Conservation (phyloP, 257 asterid species). For the Buddleja alternifolia region DNA sequence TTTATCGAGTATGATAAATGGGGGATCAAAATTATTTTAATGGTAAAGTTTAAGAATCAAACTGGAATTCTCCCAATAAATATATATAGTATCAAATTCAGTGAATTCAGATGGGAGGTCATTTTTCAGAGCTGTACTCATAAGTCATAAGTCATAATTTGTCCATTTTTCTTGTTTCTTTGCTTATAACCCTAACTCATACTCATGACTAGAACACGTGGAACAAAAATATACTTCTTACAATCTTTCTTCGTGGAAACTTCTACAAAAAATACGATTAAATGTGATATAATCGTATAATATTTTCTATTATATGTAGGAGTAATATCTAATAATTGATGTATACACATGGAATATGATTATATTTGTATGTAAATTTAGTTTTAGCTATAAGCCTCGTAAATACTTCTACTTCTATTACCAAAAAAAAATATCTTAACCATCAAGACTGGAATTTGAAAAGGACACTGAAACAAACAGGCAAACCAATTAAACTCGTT, state of each 20-base stretch:
- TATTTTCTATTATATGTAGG: too few relatives aligned
- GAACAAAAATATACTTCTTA: background rate
- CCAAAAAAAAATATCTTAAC: background rate
- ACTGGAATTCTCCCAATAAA: too few relatives aligned
- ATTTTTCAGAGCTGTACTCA: slow-evolving; percentile 24
- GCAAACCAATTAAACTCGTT: background rate
- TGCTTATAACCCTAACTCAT: slow-evolving; percentile 39
- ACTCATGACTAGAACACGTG: slow-evolving; percentile 29
- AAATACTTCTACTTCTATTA: too few relatives aligned
- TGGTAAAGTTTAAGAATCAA: too few relatives aligned
- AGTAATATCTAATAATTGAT: too few relatives aligned
- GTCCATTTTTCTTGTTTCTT: slow-evolving; percentile 22
- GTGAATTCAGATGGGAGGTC: slow-evolving; percentile 28
- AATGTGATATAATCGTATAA: too few relatives aligned
- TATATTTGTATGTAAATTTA: too few relatives aligned
- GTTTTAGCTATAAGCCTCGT: too few relatives aligned
- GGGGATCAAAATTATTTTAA: too few relatives aligned
- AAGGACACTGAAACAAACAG: slow-evolving; percentile 25
- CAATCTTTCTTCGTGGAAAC: slow-evolving; percentile 28
- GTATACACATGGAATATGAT: too few relatives aligned
- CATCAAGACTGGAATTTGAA: slow-evolving; percentile 18
- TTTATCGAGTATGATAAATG: too few relatives aligned
- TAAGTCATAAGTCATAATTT: slow-evolving; percentile 2
- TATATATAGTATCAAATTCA: background rate
- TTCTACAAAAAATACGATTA: too few relatives aligned